phyloP scores from a whole-genome alignment of 352 stramenopile species.

The Phytophthora idaei region DNA sequence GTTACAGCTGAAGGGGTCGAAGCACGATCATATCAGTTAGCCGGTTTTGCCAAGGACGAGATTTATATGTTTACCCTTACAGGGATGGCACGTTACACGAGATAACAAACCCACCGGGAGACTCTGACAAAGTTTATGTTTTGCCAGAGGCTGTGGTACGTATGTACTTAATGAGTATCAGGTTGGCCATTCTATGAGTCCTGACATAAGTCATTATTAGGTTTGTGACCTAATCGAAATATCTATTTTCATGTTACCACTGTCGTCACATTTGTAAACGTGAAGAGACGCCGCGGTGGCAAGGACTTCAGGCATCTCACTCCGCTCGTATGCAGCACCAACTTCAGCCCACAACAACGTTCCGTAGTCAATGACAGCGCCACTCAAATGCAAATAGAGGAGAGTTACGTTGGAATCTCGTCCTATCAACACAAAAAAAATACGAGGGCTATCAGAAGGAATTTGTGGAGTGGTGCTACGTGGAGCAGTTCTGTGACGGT shows the following conservation, averaged over 20 bases:
- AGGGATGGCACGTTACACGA: conserved; percentile 87
- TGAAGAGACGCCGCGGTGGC: neutral
- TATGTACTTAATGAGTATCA: neutral
- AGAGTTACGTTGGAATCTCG: neutral
- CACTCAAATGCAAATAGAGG: neutral
- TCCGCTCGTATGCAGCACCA: neutral
- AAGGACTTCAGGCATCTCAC: neutral
- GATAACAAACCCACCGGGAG: conserved; percentile 77
- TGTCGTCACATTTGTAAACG: neutral
- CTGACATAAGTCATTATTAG: neutral
- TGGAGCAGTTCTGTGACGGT: neutral
- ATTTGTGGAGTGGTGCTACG: neutral
- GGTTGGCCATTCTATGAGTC: neutral
- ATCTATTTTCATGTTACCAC: neutral
- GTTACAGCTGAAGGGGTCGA: conserved; percentile 67
- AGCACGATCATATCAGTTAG: conserved; percentile 83
- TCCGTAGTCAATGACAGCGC: neutral
- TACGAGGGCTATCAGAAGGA: neutral
- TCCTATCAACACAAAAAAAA: neutral
- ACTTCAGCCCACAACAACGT: neutral
- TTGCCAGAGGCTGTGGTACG: conserved; percentile 64
- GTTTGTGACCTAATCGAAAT: conserved; percentile 1
- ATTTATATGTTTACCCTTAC: conserved; percentile 88
- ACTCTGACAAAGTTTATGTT: conserved; percentile 58
- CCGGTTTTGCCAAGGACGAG: conserved; percentile 74